Percentiles rank a stretch among this genome's conserved stretches.
Conservation (phyloP, 345 rosid genomes). For the Eucalyptus caleyi region DNA sequence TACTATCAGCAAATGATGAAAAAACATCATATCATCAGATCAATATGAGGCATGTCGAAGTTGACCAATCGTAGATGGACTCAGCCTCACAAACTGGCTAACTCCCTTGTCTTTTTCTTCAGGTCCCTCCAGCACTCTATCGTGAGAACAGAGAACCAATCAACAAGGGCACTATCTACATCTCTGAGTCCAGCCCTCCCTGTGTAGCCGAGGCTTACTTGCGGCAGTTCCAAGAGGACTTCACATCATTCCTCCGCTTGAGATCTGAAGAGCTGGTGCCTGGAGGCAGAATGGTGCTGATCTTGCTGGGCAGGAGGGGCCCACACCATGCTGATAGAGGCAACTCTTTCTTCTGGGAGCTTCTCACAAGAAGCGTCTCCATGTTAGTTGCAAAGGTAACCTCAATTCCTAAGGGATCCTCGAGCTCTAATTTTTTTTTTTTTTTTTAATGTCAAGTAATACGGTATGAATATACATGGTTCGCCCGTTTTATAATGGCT, state of each 20-base stretch:
- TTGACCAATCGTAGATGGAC: background rate
- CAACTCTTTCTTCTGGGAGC: slow-evolving; percentile 76
- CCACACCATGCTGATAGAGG: slow-evolving; percentile 65
- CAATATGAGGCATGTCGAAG: background rate
- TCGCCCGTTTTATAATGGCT: background rate
- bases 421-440: background rate
- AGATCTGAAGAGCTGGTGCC: slow-evolving; percentile 46
- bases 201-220: slow-evolving; percentile 51
- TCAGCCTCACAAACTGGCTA: background rate
- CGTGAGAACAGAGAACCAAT: slow-evolving; percentile 53
- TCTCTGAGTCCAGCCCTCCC: slow-evolving; percentile 51
- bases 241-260: slow-evolving; percentile 45
- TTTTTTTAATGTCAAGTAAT: background rate
- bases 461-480: background rate
- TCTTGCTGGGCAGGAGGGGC: slow-evolving; percentile 56
- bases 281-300: slow-evolving; percentile 65
- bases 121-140: slow-evolving; percentile 65
- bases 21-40: background rate
- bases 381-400: slow-evolving; percentile 40
- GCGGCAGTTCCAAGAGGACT: slow-evolving; percentile 62
- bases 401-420: background rate
- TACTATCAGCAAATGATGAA: background rate
- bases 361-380: slow-evolving; percentile 47
- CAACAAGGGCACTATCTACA: slow-evolving; percentile 61
- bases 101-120: background rate